Conservation (phyloP, 2,329 filamentous ascomycete species). For the Pseudogymnoascus sp. region DNA sequence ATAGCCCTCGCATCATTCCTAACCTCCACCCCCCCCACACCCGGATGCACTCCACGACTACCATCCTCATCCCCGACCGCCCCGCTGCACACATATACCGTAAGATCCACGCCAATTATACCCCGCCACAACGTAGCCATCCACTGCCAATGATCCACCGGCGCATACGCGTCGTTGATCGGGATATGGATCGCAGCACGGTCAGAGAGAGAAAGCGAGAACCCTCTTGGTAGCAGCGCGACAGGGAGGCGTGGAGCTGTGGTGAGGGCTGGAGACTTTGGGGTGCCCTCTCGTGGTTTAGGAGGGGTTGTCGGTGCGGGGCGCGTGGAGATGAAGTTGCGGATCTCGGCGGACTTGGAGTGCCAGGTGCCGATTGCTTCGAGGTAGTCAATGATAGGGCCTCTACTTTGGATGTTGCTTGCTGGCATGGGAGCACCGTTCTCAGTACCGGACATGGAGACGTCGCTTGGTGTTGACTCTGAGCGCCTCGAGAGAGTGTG, state of each 20-base stretch:
- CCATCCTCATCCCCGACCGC: conserved; percentile 4
- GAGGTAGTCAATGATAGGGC: conserved; percentile 52
- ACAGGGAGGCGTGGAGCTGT: conserved; percentile 46
- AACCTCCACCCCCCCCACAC: conserved; percentile 45
- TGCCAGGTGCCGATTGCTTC: conserved; percentile 67
- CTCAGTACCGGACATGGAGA: conserved; percentile 1
- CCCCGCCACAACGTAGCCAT: conserved; percentile 90
- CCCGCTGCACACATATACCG: conserved; percentile 52
- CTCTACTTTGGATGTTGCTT: neutral
- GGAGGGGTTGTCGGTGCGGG: conserved; percentile 9
- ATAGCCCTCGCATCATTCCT: conserved; percentile 44
- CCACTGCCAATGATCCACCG: conserved; percentile 96
- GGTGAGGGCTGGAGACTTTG: conserved; percentile 11
- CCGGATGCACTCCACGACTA: conserved; percentile 13
- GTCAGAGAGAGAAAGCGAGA: conserved; percentile 72
- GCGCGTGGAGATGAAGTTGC: conserved; percentile 42
- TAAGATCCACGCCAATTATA: conserved; percentile 72
- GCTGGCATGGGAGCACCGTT: neutral
- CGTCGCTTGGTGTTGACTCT: neutral
- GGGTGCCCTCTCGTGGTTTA: neutral
- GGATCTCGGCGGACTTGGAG: conserved; percentile 62
- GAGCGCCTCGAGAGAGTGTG: neutral
- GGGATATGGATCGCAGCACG: conserved; percentile 64
- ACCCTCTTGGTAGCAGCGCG: conserved; percentile 67
- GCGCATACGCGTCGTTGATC: conserved; percentile 68